Evolutionary conservation across 768 basidiomycete genomes (phyloP).

Genomic region (Auricularia sp.): DNA sequence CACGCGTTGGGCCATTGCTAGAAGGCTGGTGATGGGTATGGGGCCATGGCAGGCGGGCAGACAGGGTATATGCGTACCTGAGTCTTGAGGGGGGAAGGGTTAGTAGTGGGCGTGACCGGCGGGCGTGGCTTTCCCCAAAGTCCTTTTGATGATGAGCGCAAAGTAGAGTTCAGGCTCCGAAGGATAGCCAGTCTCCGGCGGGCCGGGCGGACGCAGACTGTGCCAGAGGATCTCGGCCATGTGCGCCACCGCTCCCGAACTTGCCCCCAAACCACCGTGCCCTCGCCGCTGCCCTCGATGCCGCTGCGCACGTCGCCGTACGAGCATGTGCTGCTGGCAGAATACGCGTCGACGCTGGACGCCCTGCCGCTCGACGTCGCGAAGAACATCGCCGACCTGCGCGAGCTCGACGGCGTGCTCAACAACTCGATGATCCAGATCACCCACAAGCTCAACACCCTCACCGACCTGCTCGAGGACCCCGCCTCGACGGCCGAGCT

Average conservation of each 20-base stretch:
- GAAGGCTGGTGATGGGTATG: no score
- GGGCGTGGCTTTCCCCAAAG: no score
- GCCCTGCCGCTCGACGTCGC: constrained; percentile 90
- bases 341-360: constrained; percentile 89
- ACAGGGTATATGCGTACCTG: no score
- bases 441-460: constrained; percentile 64
- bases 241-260: not conserved
- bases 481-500: constrained; percentile 51
- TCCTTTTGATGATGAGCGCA: no score
- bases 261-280: not conserved
- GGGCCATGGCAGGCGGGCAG: no score
- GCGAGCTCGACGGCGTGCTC: constrained; percentile 96
- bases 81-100: no score
- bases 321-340: constrained; percentile 60
- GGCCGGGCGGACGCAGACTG: no score
- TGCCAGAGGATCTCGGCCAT: constrained; percentile 8
- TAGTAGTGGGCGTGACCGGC: no score
- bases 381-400: constrained; percentile 87
- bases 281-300: not conserved
- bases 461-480: constrained; percentile 69
- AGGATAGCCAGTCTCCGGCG: no score
- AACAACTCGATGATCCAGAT: constrained; percentile 78
- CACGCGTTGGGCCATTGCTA: constrained; percentile 92
- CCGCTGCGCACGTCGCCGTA: constrained; percentile 26
- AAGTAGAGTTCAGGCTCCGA: no score